A percentile compares a stretch with the other conserved stretches of the same genome.
Conservation (phyloP, 768 basidiomycete species). For the Russula griseocarnosa region DNA sequence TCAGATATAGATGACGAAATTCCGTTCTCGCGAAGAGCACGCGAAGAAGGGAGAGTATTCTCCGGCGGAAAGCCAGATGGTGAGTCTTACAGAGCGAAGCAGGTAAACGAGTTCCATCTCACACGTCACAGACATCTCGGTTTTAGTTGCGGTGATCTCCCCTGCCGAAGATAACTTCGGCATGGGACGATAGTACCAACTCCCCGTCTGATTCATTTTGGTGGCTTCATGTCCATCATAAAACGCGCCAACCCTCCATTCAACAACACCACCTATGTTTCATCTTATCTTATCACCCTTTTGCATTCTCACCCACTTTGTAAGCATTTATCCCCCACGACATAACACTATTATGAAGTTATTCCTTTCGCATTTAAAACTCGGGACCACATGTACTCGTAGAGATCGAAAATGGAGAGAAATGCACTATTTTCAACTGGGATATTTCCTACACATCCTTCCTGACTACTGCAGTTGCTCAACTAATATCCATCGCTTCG, state of each 20-base stretch:
- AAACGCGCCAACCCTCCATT: neutral
- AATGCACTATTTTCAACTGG: constrained; percentile 14
- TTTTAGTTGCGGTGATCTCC: constrained; percentile 61
- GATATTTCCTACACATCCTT: constrained; percentile 11
- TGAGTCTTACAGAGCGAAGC: constrained; percentile 35
- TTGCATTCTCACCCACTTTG: neutral
- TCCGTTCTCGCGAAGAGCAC: constrained; percentile 81
- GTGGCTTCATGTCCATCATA: neutral
- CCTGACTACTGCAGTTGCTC: constrained; percentile 5
- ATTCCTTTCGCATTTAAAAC: constrained; percentile 1
- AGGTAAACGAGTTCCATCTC: neutral
- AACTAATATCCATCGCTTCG: constrained; percentile 83
- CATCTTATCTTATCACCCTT: neutral
- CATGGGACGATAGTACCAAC: neutral
- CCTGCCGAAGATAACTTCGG: constrained; percentile 35
- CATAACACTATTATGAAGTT: constrained; percentile 11
- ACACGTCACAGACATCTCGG: constrained; percentile 53
- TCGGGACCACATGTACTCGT: constrained; percentile 13
- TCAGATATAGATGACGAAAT: constrained; percentile 46
- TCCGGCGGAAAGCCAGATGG: constrained; percentile 85
- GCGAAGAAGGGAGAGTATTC: constrained; percentile 67
- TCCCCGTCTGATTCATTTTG: neutral
- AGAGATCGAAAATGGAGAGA: constrained; percentile 11
- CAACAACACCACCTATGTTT: constrained; percentile 2
- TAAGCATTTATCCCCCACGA: neutral